Base-by-base conservation (phyloP, 129 eudicot genomes). In the Scalesia atractyloides region DNA sequence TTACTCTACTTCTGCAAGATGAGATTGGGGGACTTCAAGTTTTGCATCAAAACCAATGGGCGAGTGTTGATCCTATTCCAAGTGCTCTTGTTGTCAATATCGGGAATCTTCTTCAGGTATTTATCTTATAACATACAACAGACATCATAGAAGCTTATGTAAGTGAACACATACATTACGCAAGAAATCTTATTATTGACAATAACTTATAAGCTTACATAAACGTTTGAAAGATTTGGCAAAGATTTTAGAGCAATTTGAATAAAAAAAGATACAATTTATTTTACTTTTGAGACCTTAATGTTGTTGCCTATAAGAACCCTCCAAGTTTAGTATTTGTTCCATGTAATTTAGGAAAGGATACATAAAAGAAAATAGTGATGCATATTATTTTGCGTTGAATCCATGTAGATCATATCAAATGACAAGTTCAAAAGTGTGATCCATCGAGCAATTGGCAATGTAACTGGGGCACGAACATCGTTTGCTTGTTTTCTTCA, bases 81-180 rank as follows among this genome's bases (percentile, higher is more conserved):
- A 77, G 79, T 0, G 81, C 76, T 73, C 59, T 87, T 9, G 76
- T 84, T 14, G 58, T 86, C 50, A 86, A 83, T 54, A 84, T 78
- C 4, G 87, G 84, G 6, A 83, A 86, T 75, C 75, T 84, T 58
- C 82, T 87, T 61, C 89, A 84, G 87, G 89, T 82, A 73, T 5
- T n/a, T 14, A 3, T 39, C 13, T 57, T 19, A 14, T 11, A 9
- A 75, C 2, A 26, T 30, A 30, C 34, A 4, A 30, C 34, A 30
- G 5, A 30, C 5, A 30, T 30, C 34, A 30, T 26, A 30, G 5
- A 30, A 30, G 5, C 34, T 30, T 30, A 30, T 30, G 34, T 14
- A 2, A 26, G 51, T 24, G 41, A 9, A 15, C 3, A 14, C 41
- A 65, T 2, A 66, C 18, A 41, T 66, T 30, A 30, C 34, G 5